phyloP scores from a whole-genome alignment of 169 alveolate genomes.

The Cryptosporidium viatorum region DNA sequence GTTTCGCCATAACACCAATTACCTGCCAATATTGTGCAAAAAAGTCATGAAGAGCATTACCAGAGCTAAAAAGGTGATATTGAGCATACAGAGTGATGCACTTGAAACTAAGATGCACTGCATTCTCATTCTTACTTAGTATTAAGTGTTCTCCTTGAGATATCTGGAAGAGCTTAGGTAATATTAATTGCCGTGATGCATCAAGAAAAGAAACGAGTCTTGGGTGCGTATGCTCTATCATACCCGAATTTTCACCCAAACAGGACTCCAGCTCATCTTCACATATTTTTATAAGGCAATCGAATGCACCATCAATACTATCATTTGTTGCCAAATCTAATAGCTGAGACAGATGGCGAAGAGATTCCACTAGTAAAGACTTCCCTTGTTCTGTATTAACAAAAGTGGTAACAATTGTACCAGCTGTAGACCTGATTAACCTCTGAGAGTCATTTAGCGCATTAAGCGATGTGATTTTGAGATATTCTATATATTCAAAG shows the following conservation, averaged over 20 bases:
- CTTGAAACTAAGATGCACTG: conserved; percentile 19
- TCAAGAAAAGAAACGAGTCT: conserved; percentile 40
- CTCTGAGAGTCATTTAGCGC: conserved; percentile 77
- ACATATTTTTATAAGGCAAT: conserved; percentile 79
- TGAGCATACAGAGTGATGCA: conserved; percentile 73
- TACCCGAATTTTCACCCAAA: conserved; percentile 69
- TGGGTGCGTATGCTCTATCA: conserved; percentile 15
- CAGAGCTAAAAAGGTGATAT: conserved; percentile 61
- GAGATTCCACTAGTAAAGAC: conserved; percentile 81
- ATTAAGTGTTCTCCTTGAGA: conserved; percentile 51
- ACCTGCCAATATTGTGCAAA: conserved; percentile 78
- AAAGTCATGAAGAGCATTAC: conserved; percentile 71
- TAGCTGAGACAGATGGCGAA: conserved; percentile 78
- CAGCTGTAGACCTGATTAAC: conserved; percentile 82
- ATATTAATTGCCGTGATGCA: conserved; percentile 45
- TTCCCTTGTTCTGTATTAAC: conserved; percentile 81
- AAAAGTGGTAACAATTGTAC: conserved; percentile 82
- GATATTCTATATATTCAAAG: conserved; percentile 74
- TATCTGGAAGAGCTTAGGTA: conserved; percentile 39
- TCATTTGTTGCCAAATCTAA: conserved; percentile 80
- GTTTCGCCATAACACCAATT: conserved; percentile 75
- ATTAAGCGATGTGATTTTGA: conserved; percentile 67
- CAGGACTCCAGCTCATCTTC: conserved; percentile 79
- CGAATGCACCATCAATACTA: conserved; percentile 83
- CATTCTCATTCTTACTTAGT: conserved; percentile 38